Percentiles rank a stretch among this genome's conserved stretches.
Evolutionary conservation across 139 green algal genomes (phyloP).

Genomic region (Micractinium sp.): DNA sequence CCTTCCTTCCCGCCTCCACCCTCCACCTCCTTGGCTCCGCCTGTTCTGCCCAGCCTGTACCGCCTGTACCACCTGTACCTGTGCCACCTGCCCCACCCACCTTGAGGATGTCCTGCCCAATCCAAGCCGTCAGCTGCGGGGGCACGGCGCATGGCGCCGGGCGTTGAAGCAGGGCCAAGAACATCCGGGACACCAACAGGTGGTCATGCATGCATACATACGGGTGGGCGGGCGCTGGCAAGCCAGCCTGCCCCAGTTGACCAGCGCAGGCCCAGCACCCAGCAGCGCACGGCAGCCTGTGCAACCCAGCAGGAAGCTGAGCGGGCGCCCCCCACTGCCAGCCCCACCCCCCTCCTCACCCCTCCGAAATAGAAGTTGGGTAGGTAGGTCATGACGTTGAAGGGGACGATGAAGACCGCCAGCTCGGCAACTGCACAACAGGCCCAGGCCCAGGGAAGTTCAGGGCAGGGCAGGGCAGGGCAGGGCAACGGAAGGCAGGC

Average conservation of each 20-base stretch:
- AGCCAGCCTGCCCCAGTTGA: too few species aligned
- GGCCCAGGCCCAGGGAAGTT: too few species aligned
- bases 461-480: neutral
- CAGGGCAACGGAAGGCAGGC: neutral
- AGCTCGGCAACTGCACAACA: conserved; percentile 65
- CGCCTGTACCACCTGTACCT: too few species aligned
- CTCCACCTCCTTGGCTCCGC: too few species aligned
- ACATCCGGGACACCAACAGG: too few species aligned
- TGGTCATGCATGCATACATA: neutral
- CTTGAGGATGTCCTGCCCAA: conserved; percentile 76
- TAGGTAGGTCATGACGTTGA: conserved; percentile 58
- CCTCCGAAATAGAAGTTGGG: conserved; percentile 70
- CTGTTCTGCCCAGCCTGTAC: too few species aligned
- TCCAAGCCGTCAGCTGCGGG: conserved; percentile 67
- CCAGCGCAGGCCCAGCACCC: neutral
- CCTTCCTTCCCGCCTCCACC: too few species aligned
- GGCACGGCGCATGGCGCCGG: too few species aligned
- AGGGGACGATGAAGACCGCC: conserved; percentile 69
- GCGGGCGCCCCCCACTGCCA: neutral
- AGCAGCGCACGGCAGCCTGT: neutral
- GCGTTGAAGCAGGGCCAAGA: too few species aligned
- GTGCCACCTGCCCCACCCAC: conserved; percentile 40
- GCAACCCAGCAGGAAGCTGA: neutral
- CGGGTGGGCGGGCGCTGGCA: neutral
- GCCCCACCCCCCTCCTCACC: neutral